Evolutionary conservation across 2,329 filamentous ascomycete genomes (phyloP), one percentile per base, ranked within the genome.

Genomic region (Venturia oleaginea): DNA sequence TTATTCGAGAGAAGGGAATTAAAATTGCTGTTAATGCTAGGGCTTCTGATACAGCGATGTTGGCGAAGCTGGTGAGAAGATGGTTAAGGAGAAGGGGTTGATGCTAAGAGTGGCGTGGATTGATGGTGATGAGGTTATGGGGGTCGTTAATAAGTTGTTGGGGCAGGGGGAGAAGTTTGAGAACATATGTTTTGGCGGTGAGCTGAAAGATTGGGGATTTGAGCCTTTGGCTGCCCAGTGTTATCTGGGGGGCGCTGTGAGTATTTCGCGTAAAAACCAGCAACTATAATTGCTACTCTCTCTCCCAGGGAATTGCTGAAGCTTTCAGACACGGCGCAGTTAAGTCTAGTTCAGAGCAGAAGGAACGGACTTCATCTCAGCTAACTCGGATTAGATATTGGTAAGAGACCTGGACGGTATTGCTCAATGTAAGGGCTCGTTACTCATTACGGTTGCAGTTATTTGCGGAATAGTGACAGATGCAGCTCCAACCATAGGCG

Each of bases 401-500:
- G 43, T 46, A 46, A n/a, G 43, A 22, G 15, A 7, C 10, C 5
- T 46, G 43, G 7, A 11, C 4, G n/a, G 34, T 2, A 4, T 8
- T 34, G 6, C 4, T 46, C 24, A 43, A 69, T 69, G 64, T 63
- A 67, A 63, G 3, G 24, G 15, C 30, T 32, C 30, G n/a, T n/a
- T 51, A 42, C 37, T 32, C 8, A 27, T n/a, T 24, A 24, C 8
- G 10, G 34, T 37, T 11, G 8, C 72, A 54, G 70, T 75, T 2
- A 71, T 77, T 30, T 77, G 72, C 46, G 77, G 77, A 17, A 72
- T 78, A 27, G 77, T 79, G 1, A 73, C 77, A 1, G 77, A 80
- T 70, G 78, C 78, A n/a, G 75, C 72, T 37, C 57, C 59, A 3
- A 63, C 59, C 2, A 40, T 67, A 4, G 64, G 57, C 11, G 73